Base-by-base conservation (phyloP, 1,284 basidiomycete species). In the Ustilago crameri region DNA sequence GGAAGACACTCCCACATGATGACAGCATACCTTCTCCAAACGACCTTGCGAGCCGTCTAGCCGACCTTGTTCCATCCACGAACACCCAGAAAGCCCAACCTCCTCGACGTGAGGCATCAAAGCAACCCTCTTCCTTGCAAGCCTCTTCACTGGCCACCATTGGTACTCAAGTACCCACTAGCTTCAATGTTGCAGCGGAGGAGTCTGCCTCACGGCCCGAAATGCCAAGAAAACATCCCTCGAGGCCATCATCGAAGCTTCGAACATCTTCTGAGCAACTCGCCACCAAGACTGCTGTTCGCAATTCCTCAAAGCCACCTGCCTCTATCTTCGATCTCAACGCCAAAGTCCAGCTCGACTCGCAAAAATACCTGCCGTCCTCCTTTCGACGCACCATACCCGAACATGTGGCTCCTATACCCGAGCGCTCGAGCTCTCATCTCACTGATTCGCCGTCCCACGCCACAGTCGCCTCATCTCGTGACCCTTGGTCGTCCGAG, bases 301-400 rank as follows among this genome's bases (percentile, higher is more conserved):
- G 18, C 32, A 50, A 23, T 9, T 23, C 62, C n/a, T 61, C 58
- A 0, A 40, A 30, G 30, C 30, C 40, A 23, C 30, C 14, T 14
- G 51, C 23, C 5, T 46, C 57, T 41, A 71, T 71, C 58, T 71
- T 71, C 46, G 68, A 71, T 45, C 62, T 71, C n/a, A 62, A 71
- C 9, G 68, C 62, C 18, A 71, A 71, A 41, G 41, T 65, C 9
- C 51, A 48, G 4, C 50, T 65, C n/a, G 62, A 46, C 14, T 43
- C 53, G 9, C 34, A 46, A 20, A 49, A 37, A 5, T 71, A 50
- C n/a, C 54, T 71, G 12, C 62, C 68, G 2, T 71, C 62, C 5
- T 47, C 49, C 40, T 71, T 71, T 46, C 53, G 57, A 18, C 41
- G 22, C 27, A 38, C 35, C 22, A 26, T 45, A 4, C 44, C 57